Conservation (phyloP, 2,329 filamentous ascomycete genomes). For the Penicillium palitans region DNA sequence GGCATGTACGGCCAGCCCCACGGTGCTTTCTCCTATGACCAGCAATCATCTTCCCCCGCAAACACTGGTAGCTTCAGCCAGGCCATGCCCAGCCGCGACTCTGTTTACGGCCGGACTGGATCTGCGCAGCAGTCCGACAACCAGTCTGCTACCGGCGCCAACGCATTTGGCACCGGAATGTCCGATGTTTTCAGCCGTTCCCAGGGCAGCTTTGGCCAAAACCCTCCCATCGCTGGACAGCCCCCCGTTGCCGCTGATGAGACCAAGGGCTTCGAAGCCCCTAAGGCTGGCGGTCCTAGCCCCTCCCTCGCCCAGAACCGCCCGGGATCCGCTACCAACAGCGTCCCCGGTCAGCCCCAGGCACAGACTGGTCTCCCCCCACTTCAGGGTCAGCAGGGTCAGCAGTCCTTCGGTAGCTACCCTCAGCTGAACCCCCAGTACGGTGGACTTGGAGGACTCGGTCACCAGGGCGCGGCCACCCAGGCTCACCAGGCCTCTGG, state of each 20-base stretch:
- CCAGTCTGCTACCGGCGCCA: constrained; percentile 51
- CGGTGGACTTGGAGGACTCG: constrained; percentile 46
- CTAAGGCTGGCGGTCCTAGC: constrained; percentile 59
- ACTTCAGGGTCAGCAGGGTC: constrained; percentile 54
- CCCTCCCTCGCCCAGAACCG: constrained; percentile 63
- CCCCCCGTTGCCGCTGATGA: constrained; percentile 53
- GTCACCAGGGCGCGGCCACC: constrained; percentile 44
- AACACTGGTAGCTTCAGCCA: constrained; percentile 53
- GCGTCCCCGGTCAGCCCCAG: constrained; percentile 52
- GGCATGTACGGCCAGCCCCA: constrained; percentile 66
- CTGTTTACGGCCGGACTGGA: constrained; percentile 61
- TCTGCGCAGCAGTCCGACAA: constrained; percentile 58
- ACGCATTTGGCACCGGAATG: constrained; percentile 52
- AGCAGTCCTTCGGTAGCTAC: constrained; percentile 60
- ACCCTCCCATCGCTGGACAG: constrained; percentile 55
- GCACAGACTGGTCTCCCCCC: constrained; percentile 55
- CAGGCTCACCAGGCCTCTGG: constrained; percentile 44
- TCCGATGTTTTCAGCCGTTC: constrained; percentile 62
- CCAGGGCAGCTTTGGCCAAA: constrained; percentile 58
- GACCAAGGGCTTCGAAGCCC: constrained; percentile 59
- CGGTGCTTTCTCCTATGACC: constrained; percentile 57
- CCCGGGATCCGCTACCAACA: constrained; percentile 64
- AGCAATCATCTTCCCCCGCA: constrained; percentile 65
- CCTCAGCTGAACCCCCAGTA: constrained; percentile 57
- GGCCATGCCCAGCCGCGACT: constrained; percentile 51